Evolutionary conservation across 1,284 basidiomycete species (phyloP), one percentile per base, ranked within the genome.

Genomic region (Ganoderma sinense): DNA sequence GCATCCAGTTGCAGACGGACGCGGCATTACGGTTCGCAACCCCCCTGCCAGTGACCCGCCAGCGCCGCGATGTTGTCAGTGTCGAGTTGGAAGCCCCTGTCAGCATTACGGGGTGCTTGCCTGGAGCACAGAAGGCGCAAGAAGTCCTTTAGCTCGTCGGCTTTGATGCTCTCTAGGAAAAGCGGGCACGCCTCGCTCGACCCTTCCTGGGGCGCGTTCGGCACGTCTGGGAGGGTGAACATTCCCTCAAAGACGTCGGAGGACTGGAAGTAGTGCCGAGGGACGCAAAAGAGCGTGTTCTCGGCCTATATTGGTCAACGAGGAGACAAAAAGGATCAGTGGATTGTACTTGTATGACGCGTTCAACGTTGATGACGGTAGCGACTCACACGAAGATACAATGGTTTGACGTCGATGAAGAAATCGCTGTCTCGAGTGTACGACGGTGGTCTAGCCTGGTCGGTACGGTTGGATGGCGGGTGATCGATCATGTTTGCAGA

Each of bases 81-180:
- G 20, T 31, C 45, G 10, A 20, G 2, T 20, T 10, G 4, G 11
- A 13, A 11, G 23, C 6, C 2, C 10, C 36, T 36, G 36, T 36
- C 23, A 8, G 10, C 23, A 23, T 8, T 7, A 51, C 20, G 7
- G 45, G 3, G 18, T 29, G 31, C 39, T 43, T 40, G n/a, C 48
- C 53, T 36, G 26, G 5, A 43, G 26, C 11, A 65, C 18, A 65
- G 13, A 8, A 65, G 55, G 1, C 64, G 39, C 26, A 65, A 20
- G 18, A 65, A 56, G 14, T 65, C 64, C 18, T 31, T 55, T 16
- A 65, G 29, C 16, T 65, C 39, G 39, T 58, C 40, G 18, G 53
- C 64, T 20, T 43, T 55, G 53, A 65, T 43, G n/a, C 64, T 33
- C 18, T 65, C 64, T 6, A 65, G 40, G 53, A 65, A 58, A 2